A percentile compares a stretch with the other conserved stretches of the same genome.
Evolutionary conservation across 1,284 basidiomycete species (phyloP).

Genomic region (Naganishia sp.): DNA sequence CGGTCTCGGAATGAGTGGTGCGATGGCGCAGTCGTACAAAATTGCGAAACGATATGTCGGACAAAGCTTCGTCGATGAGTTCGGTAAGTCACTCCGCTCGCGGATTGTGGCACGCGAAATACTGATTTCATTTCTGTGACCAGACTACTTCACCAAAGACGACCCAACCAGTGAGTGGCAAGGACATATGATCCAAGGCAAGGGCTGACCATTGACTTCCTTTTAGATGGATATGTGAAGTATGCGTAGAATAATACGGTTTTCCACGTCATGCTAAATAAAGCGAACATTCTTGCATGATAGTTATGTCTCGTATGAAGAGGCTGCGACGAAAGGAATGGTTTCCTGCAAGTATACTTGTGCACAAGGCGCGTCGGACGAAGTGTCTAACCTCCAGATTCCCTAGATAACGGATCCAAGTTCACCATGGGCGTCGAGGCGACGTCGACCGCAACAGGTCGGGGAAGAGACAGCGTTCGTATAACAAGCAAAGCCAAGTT

Average conservation of each 20-base stretch:
- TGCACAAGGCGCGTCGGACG: not conserved
- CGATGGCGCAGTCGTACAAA: slow-evolving; percentile 34
- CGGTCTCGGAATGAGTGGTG: slow-evolving; percentile 2
- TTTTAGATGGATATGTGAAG: slow-evolving; percentile 43
- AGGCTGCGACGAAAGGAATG: slow-evolving; percentile 38
- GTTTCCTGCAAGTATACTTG: slow-evolving; percentile 26
- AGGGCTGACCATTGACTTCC: not conserved
- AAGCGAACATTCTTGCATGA: not conserved
- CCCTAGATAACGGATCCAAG: slow-evolving; percentile 9
- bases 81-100: slow-evolving; percentile 38
- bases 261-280: not conserved
- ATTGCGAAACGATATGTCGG: slow-evolving; percentile 46
- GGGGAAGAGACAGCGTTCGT: slow-evolving; percentile 48
- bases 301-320: slow-evolving; percentile 46
- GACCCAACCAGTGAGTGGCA: slow-evolving; percentile 41
- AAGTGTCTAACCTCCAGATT: not conserved
- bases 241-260: slow-evolving; percentile 28
- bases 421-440: slow-evolving; percentile 45
- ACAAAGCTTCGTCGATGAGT: slow-evolving; percentile 42
- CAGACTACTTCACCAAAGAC: slow-evolving; percentile 45
- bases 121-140: not conserved
- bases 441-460: slow-evolving; percentile 42
- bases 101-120: not conserved
- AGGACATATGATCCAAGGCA: not conserved
- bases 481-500: slow-evolving; percentile 47